Percentiles rank a stretch among this genome's conserved stretches.
Conservation (phyloP, 108 stramenopile genomes). For the Skeletonema grethae region DNA sequence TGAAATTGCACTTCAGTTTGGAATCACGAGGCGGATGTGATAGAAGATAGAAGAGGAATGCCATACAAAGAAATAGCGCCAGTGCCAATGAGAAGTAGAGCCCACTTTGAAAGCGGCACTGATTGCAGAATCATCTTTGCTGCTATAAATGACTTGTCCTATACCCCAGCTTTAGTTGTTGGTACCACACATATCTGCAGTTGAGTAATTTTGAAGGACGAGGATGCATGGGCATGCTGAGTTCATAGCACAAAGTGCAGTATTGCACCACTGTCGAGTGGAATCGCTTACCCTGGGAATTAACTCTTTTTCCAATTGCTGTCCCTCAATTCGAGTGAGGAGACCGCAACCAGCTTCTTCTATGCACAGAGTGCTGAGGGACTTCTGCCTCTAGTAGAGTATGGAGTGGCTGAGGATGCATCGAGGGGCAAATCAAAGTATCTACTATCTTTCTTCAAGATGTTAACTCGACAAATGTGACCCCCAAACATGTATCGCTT, state of each 20-base stretch:
- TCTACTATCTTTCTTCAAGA: constrained; percentile 69
- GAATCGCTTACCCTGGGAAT: constrained; percentile 55
- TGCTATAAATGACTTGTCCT: constrained; percentile 60
- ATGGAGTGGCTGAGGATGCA: constrained; percentile 65
- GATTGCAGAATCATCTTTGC: constrained; percentile 47
- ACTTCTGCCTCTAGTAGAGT: constrained; percentile 31
- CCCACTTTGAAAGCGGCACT: constrained; percentile 62
- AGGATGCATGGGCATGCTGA: background rate
- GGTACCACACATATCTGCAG: constrained; percentile 17
- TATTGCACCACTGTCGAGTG: background rate
- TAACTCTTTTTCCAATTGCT: constrained; percentile 73
- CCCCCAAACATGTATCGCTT: constrained; percentile 80
- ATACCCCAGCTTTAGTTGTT: constrained; percentile 58
- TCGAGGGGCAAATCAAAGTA: constrained; percentile 68
- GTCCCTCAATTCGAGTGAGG: constrained; percentile 60
- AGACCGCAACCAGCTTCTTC: constrained; percentile 73
- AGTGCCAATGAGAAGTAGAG: constrained; percentile 57
- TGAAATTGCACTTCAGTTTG: background rate
- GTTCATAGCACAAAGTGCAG: background rate
- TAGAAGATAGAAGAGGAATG: constrained; percentile 44
- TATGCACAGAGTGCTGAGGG: constrained; percentile 74
- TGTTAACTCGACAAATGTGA: constrained; percentile 61
- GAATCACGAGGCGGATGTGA: background rate
- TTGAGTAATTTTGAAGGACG: background rate
- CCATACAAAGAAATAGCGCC: constrained; percentile 55